These are phyloP conservation scores for Mycena sp. DNA, from an alignment of 1,284 basidiomycete genomes.

Conservation along the genomic window DNA sequence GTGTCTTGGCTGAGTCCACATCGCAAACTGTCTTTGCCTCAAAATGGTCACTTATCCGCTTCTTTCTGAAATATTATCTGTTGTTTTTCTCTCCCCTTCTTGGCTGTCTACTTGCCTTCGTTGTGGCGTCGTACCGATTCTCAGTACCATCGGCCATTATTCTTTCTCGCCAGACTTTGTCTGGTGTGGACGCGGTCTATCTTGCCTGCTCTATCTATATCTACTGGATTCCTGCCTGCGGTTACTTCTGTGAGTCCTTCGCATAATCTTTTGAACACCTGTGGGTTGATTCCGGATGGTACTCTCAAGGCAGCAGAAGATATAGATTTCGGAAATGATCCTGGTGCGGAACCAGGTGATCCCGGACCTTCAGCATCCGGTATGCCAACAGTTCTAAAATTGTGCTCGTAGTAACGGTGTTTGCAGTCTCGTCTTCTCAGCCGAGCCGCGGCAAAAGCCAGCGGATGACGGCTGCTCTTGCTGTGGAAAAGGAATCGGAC, in stretches of 20 bases:
- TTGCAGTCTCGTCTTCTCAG: neutral
- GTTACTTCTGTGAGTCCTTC: neutral
- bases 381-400: too few relatives aligned
- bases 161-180: too few relatives aligned
- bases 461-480: neutral
- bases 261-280: too few relatives aligned
- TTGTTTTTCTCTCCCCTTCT: too few relatives aligned
- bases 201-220: neutral
- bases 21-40: neutral
- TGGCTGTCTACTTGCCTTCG: too few relatives aligned
- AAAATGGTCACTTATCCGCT: neutral
- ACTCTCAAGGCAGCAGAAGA: too few relatives aligned
- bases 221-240: neutral
- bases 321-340: too few relatives aligned
- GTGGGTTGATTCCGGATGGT: neutral
- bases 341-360: too few relatives aligned
- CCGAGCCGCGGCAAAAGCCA: neutral
- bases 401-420: neutral
- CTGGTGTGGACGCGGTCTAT: neutral
- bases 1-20: slow-evolving; percentile 2
- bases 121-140: too few relatives aligned
- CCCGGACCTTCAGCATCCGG: too few relatives aligned
- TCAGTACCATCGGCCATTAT: too few relatives aligned
- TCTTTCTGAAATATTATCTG: neutral
- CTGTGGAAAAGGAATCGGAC: neutral